A percentile compares a stretch with the other conserved stretches of the same genome.
phyloP scores from a whole-genome alignment of 2,329 filamentous ascomycete genomes.

The Colletotrichum trifolii region DNA sequence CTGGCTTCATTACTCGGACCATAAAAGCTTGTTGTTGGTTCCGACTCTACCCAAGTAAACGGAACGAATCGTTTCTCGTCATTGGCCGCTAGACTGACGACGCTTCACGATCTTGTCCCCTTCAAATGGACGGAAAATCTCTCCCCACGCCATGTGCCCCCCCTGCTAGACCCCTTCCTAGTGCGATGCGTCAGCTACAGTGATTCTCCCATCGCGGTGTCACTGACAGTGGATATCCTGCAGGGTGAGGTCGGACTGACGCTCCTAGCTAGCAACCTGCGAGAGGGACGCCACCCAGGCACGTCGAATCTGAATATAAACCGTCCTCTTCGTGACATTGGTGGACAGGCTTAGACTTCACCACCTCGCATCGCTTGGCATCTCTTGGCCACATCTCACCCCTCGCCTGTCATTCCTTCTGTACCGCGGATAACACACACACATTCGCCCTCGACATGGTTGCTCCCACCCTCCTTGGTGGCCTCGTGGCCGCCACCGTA shows the following conservation, averaged over 20 bases:
- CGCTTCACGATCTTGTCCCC: constrained; percentile 2
- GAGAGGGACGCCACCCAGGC: background rate
- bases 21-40: constrained; percentile 23
- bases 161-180: constrained; percentile 19
- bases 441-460: constrained; percentile 18
- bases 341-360: background rate
- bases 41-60: background rate
- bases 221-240: constrained; percentile 21
- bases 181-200: constrained; percentile 19
- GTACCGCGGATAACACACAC: background rate
- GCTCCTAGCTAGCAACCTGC: background rate
- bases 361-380: constrained; percentile 26
- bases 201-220: constrained; percentile 8
- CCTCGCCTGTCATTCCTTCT: background rate
- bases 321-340: constrained; percentile 20
- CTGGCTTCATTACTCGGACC: constrained; percentile 15
- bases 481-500: constrained; percentile 32
- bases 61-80: constrained; percentile 15
- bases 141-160: constrained; percentile 16
- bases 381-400: constrained; percentile 12
- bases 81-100: background rate
- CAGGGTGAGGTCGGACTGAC: background rate
- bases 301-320: constrained; percentile 20
- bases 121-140: constrained; percentile 31
- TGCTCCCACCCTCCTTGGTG: constrained; percentile 29